Evolutionary conservation across 164 flowering plant genomes (phyloP).

Genomic region (Magnolia officinalis): DNA sequence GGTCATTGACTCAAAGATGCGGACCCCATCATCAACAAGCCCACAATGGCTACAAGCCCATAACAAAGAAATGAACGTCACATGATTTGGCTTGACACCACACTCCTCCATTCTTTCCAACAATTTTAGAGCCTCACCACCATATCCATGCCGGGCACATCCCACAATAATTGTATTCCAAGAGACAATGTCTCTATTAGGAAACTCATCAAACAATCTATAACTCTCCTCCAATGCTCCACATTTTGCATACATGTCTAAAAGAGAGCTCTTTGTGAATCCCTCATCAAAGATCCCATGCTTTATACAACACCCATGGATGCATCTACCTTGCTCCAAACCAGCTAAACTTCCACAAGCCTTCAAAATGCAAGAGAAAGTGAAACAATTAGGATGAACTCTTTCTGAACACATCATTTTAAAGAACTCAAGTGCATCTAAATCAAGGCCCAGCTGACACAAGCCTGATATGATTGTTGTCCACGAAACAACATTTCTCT

Average conservation of each 20-base stretch:
- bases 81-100: conserved; percentile 22
- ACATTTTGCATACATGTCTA: conserved; percentile 30
- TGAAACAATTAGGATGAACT: conserved; percentile 26
- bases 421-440: conserved; percentile 21
- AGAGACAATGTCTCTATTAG: conserved; percentile 15
- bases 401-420: conserved; percentile 17
- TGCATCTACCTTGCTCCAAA: conserved; percentile 21
- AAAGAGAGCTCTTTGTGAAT: conserved; percentile 20
- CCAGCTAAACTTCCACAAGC: conserved; percentile 26
- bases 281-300: conserved; percentile 20
- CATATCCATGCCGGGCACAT: conserved; percentile 25
- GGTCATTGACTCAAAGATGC: conserved; percentile 23
- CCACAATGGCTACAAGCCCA: conserved; percentile 31
- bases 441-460: conserved; percentile 17
- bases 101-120: conserved; percentile 20
- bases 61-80: conserved; percentile 25
- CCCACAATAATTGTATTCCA: conserved; percentile 36
- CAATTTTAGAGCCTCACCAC: conserved; percentile 21
- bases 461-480: conserved; percentile 28
- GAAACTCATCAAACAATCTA: conserved; percentile 20
- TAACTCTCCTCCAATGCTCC: conserved; percentile 24
- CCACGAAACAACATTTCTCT: conserved; percentile 31
- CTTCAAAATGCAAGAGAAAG: conserved; percentile 24
- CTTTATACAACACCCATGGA: conserved; percentile 24
- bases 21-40: conserved; percentile 24